These are phyloP conservation scores for Ganoderma multipileum DNA, from an alignment of 1,284 basidiomycete species.

Conservation along the genomic window DNA sequence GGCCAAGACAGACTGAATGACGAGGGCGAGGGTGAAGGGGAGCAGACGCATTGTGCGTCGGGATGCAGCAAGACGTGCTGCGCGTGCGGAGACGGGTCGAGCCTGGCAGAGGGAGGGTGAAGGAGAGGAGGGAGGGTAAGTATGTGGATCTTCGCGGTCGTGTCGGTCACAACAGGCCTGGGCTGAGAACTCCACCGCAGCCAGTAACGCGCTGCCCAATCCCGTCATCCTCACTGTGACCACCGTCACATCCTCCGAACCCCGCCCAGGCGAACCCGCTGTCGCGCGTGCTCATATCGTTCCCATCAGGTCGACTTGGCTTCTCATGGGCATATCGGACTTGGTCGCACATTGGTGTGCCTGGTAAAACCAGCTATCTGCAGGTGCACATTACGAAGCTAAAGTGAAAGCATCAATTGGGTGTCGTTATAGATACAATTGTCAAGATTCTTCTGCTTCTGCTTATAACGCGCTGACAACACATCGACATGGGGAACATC, in stretches of 20 bases:
- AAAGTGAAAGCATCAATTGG: neutral
- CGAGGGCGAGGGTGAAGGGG: constrained; percentile 38
- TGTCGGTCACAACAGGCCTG: constrained; percentile 15
- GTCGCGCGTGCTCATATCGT: neutral
- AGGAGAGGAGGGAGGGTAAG: constrained; percentile 4
- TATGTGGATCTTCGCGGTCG: neutral
- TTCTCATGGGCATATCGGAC: neutral
- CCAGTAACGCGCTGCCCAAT: constrained; percentile 14
- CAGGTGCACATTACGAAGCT: neutral
- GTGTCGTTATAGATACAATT: constrained; percentile 19
- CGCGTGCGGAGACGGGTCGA: constrained; percentile 8
- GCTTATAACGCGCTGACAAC: neutral
- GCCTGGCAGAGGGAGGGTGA: constrained; percentile 4
- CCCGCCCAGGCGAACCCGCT: neutral
- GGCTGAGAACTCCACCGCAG: constrained; percentile 9
- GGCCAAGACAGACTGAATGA: constrained; percentile 39
- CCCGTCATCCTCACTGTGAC: constrained; percentile 4
- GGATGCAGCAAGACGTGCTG: constrained; percentile 22
- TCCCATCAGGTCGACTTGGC: neutral
- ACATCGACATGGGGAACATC: neutral
- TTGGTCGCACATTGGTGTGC: neutral
- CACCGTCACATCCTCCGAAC: constrained; percentile 1
- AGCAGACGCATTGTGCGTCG: constrained; percentile 40
- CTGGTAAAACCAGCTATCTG: neutral
- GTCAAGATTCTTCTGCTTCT: neutral